Conservation (phyloP, 2,329 filamentous ascomycete genomes). For the Gremmenia infestans region DNA sequence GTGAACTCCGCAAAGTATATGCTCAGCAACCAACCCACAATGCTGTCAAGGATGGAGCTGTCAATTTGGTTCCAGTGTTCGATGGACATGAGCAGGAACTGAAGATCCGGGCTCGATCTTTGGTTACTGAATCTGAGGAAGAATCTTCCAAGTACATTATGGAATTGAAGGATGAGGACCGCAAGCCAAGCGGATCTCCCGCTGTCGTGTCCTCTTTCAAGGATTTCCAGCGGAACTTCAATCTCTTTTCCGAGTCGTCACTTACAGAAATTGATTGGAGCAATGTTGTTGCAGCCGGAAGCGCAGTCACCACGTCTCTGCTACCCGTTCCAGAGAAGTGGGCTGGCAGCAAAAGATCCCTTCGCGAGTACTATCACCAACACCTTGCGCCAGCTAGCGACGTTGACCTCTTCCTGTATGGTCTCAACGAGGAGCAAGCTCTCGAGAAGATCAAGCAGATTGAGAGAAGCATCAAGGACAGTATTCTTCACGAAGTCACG, state of each 20-base stretch:
- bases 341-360: conserved; percentile 54
- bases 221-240: conserved; percentile 75
- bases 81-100: conserved; percentile 50
- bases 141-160: conserved; percentile 66
- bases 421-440: conserved; percentile 69
- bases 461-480: conserved; percentile 68
- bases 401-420: conserved; percentile 82
- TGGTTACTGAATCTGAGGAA: conserved; percentile 51
- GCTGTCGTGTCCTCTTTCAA: conserved; percentile 63
- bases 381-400: conserved; percentile 78
- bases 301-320: conserved; percentile 73
- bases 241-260: conserved; percentile 74
- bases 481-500: conserved; percentile 76
- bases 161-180: conserved; percentile 55
- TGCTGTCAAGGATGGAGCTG: conserved; percentile 47
- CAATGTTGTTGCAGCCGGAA: conserved; percentile 78
- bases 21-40: conserved; percentile 62
- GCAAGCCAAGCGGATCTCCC: conserved; percentile 56
- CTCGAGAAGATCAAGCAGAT: conserved; percentile 82
- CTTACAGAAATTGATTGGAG: conserved; percentile 73
- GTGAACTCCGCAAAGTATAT: conserved; percentile 60
- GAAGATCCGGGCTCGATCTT: conserved; percentile 57
- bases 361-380: conserved; percentile 75
- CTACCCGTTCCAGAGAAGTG: conserved; percentile 63
- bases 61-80: conserved; percentile 66